Evolutionary conservation across 306 rosid species (phyloP), one percentile per base, ranked within the genome.

Genomic region (Mucuna pruriens): DNA sequence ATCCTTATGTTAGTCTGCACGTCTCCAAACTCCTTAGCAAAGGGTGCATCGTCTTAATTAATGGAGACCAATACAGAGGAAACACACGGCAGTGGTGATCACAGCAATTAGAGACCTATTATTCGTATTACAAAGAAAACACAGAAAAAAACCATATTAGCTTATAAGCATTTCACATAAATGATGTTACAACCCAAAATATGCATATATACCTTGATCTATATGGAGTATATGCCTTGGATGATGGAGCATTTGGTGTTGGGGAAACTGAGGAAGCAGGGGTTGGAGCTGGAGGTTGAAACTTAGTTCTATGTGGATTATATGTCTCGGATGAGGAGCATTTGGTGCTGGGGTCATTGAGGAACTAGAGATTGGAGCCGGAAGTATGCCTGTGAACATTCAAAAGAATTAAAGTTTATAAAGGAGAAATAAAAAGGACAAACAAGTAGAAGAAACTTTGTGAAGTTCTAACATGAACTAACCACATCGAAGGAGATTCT

Each of bases 401-500:
- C 51, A 48, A n/a, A n/a, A 34, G 22, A 25, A 51, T 20, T 26
- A 6, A 63, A 48, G 11, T 52, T 67, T n/a, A 9, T 20, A 44
- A 17, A 33, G 20, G 29, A 66, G 9, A 16, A 2, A 68, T 4
- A 38, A 0, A 5, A 1, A 22, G 34, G 40, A 12, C 5, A 68
- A 33, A 73, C 0, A 61, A 6, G 29, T 5, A 29, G 42, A 26
- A 22, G n/a, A 54, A 38, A 29, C 3, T 29, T 29, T 29, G n/a
- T n/a, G n/a, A n/a, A 2, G 7, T 13, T 46, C 19, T 19, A 7
- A 25, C 3, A 65, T 84, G 33, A 38, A 88, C 92, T 85, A 54
- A 95, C 97, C 97, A 82, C 95, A 92, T 31, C 75, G 76, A 40
- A 95, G 89, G 46, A 90, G 87, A 61, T 95, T 92, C 0, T 75